These are phyloP conservation scores for Coccinonectria pachysandricola DNA, from an alignment of 2,329 filamentous ascomycete species.

Conservation along the genomic window DNA sequence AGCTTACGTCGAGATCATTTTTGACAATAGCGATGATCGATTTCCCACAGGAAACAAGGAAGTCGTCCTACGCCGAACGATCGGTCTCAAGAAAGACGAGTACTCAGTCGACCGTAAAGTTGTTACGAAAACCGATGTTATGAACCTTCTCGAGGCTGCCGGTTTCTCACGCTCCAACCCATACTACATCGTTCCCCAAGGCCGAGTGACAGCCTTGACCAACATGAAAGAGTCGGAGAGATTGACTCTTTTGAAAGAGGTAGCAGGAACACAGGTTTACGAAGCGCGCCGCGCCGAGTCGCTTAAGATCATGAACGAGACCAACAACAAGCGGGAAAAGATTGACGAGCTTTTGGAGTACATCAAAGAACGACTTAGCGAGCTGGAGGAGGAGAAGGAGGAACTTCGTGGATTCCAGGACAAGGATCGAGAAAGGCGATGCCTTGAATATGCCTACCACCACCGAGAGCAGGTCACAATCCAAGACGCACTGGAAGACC, in stretches of 20 bases:
- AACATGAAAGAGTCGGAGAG: slow-evolving; percentile 98
- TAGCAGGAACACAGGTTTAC: slow-evolving; percentile 96
- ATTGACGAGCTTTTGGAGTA: slow-evolving; percentile 88
- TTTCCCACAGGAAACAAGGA: slow-evolving; percentile 91
- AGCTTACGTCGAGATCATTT: slow-evolving; percentile 98
- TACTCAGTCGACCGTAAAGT: slow-evolving; percentile 97
- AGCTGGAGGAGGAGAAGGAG: slow-evolving; percentile 95
- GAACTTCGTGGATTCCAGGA: slow-evolving; percentile 90
- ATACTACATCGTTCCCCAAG: slow-evolving; percentile 98
- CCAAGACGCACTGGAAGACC: slow-evolving; percentile 63
- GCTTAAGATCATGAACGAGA: slow-evolving; percentile 93
- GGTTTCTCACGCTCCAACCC: slow-evolving; percentile 96
- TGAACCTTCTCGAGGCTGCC: slow-evolving; percentile 89
- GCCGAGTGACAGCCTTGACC: slow-evolving; percentile 86
- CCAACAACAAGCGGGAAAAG: slow-evolving; percentile 85
- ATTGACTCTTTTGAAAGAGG: slow-evolving; percentile 84
- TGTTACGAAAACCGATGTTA: slow-evolving; percentile 85
- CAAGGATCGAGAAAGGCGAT: slow-evolving; percentile 83
- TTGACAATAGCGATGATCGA: slow-evolving; percentile 93
- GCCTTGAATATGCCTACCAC: slow-evolving; percentile 90
- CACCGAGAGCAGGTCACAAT: slow-evolving; percentile 79
- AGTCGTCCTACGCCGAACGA: slow-evolving; percentile 82
- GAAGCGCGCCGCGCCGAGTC: slow-evolving; percentile 86
- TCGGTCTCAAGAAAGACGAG: slow-evolving; percentile 96
- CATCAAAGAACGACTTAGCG: slow-evolving; percentile 78